Conservation (phyloP, 441 rosid species). For the Gossypium trilobum region DNA sequence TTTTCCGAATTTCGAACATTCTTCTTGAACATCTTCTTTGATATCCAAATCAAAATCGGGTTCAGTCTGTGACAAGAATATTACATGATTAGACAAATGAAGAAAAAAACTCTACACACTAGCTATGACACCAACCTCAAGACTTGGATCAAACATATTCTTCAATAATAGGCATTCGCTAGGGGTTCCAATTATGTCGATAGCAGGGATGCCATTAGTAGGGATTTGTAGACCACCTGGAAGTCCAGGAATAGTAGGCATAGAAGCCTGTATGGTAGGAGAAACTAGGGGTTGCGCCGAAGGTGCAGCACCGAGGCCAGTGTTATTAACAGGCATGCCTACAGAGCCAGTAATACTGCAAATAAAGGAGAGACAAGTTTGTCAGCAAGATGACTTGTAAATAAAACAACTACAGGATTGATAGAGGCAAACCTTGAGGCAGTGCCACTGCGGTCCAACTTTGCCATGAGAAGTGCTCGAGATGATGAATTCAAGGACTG, state of each 20-base stretch:
- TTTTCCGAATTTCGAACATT: constrained; percentile 68
- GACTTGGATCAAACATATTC: constrained; percentile 89
- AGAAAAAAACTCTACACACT: background rate
- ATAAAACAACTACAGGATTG: background rate
- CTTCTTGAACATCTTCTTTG: constrained; percentile 77
- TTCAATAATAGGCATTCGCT: constrained; percentile 79
- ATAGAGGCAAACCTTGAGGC: constrained; percentile 49
- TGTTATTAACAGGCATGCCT: constrained; percentile 29
- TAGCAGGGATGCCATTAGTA: constrained; percentile 30
- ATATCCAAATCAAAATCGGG: constrained; percentile 82
- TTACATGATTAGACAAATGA: background rate
- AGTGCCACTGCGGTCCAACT: constrained; percentile 81
- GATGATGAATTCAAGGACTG: constrained; percentile 88
- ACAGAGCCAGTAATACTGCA: constrained; percentile 38
- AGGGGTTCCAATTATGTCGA: constrained; percentile 62
- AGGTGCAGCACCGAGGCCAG: constrained; percentile 38
- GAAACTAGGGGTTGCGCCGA: constrained; percentile 38
- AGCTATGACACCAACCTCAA: constrained; percentile 43
- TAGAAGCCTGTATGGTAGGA: constrained; percentile 39
- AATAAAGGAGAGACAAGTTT: constrained; percentile 7
- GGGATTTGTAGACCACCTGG: constrained; percentile 46
- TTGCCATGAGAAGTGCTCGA: constrained; percentile 79
- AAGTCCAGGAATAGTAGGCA: constrained; percentile 45
- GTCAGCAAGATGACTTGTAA: constrained; percentile 1
- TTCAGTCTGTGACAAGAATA: constrained; percentile 46